phyloP scores from a whole-genome alignment of 1,284 basidiomycete species.

The Ceratorhiza oryzae-sativae region DNA sequence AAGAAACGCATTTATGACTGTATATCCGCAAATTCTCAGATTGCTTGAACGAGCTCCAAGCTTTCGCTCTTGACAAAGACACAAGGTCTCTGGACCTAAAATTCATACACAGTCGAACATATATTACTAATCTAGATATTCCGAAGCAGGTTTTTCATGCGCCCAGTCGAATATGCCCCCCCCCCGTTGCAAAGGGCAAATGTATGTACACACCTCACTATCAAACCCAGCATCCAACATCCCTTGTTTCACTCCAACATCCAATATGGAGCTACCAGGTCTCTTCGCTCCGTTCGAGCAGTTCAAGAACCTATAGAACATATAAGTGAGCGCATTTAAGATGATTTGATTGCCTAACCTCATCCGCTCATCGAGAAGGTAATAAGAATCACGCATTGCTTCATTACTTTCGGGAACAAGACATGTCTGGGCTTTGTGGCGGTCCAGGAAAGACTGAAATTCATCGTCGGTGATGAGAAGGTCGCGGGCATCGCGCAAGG shows the following conservation, averaged over 20 bases:
- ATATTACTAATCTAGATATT: too few relatives aligned
- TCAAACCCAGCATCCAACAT: constrained; percentile 53
- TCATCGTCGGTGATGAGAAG: constrained; percentile 52
- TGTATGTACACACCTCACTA: too few relatives aligned
- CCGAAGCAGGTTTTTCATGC: too few relatives aligned
- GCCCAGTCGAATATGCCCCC: too few relatives aligned
- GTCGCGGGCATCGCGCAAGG: constrained; percentile 51
- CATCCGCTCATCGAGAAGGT: constrained; percentile 53
- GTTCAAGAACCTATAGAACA: constrained; percentile 48
- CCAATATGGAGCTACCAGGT: constrained; percentile 50
- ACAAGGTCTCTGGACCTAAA: too few relatives aligned
- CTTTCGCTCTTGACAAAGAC: too few relatives aligned
- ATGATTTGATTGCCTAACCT: too few relatives aligned
- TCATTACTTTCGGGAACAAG: constrained; percentile 54
- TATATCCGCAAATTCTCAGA: too few relatives aligned
- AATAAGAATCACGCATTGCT: constrained; percentile 53
- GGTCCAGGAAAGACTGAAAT: constrained; percentile 51
- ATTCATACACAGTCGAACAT: too few relatives aligned
- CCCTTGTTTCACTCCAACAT: constrained; percentile 51
- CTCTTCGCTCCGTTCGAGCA: constrained; percentile 49
- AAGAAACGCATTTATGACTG: too few relatives aligned
- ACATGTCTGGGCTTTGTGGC: constrained; percentile 47
- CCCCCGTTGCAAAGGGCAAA: too few relatives aligned
- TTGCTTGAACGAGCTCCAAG: too few relatives aligned
- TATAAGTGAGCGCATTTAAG: neutral